Conservation (phyloP, 2,329 filamentous ascomycete species). For the Aspergillus novofumigatus region DNA sequence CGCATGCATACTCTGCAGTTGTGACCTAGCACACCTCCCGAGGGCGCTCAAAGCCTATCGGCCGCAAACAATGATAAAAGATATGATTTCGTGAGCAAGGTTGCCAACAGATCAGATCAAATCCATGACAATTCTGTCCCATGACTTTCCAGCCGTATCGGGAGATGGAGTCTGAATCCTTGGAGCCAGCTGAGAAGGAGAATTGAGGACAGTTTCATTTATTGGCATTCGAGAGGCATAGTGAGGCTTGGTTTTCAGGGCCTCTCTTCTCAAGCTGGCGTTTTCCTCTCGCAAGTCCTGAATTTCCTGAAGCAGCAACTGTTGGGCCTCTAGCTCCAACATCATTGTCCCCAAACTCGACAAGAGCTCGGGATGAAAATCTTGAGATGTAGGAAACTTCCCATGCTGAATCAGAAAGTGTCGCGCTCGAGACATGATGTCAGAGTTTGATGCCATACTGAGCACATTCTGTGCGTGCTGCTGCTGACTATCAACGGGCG, state of each 20-base stretch:
- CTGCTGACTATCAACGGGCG: not conserved
- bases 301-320: conserved; percentile 14
- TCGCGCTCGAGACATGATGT: conserved; percentile 3
- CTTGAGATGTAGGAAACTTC: conserved; percentile 7
- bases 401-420: conserved; percentile 11
- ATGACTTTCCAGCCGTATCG: conserved; percentile 17
- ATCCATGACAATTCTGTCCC: conserved; percentile 24
- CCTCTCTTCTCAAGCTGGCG: conserved; percentile 14
- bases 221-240: conserved; percentile 13
- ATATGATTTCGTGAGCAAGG: too few species aligned
- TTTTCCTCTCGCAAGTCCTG: conserved; percentile 21
- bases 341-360: conserved; percentile 22
- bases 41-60: too few species aligned
- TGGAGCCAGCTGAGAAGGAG: conserved; percentile 2
- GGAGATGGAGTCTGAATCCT: conserved; percentile 8
- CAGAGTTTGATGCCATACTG: not conserved
- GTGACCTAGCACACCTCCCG: too few species aligned
- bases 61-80: too few species aligned
- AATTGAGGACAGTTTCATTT: conserved; percentile 5
- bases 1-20: too few species aligned
- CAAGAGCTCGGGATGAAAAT: conserved; percentile 15
- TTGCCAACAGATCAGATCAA: conserved; percentile 14
- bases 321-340: conserved; percentile 17
- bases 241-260: not conserved
- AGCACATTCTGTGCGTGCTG: not conserved